Conservation (phyloP, 768 basidiomycete species). For the Ramaria sp. region DNA sequence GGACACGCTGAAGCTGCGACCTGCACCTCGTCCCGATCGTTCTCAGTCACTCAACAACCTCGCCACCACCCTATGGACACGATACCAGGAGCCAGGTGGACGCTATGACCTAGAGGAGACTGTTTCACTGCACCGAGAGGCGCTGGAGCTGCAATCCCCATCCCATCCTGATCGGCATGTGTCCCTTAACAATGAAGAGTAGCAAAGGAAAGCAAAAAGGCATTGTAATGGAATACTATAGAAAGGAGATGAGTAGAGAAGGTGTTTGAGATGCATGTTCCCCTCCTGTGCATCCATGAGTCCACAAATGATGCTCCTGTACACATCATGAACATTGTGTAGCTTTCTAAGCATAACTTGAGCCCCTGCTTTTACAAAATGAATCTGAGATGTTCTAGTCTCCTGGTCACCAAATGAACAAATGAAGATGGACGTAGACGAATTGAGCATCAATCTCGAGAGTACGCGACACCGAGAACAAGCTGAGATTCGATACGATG, state of each 20-base stretch:
- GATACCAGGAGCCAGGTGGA: no score
- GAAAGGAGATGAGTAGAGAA: constrained; percentile 56
- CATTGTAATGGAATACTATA: constrained; percentile 56
- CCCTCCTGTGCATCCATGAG: constrained; percentile 78
- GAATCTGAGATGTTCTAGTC: constrained; percentile 33
- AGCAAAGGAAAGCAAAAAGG: constrained; percentile 56
- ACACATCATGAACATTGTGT: constrained; percentile 75
- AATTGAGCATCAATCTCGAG: constrained; percentile 92
- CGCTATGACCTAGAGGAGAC: no score
- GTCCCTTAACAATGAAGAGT: no score
- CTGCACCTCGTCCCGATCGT: no score
- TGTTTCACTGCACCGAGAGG: no score
- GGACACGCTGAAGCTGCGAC: no score
- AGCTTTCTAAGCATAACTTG: constrained; percentile 75
- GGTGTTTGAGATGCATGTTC: constrained; percentile 43
- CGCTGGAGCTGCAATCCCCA: no score
- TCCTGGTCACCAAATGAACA: constrained; percentile 32
- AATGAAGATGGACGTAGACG: constrained; percentile 44
- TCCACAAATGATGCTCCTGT: constrained; percentile 84
- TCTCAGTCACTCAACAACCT: no score
- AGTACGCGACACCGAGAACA: constrained; percentile 74
- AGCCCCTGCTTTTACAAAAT: constrained; percentile 74
- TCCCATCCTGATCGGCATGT: no score
- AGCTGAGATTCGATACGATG: constrained; percentile 91
- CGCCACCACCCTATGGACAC: no score